Percentiles rank a stretch among this genome's conserved stretches.
Conservation (phyloP, 2,329 filamentous ascomycete genomes). For the Cladobotryum mycophilum region DNA sequence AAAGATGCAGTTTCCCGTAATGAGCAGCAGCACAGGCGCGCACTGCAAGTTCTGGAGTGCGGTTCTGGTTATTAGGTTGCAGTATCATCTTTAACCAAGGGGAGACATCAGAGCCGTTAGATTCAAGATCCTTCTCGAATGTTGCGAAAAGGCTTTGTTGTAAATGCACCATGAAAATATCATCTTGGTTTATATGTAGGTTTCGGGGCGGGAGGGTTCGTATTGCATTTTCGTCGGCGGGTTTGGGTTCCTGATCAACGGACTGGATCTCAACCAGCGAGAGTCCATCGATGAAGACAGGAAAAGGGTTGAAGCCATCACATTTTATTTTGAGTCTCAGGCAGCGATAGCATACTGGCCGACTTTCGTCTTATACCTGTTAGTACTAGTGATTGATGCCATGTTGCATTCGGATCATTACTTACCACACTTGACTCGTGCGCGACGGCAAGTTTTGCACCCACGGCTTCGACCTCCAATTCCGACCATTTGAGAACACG, state of each 20-base stretch:
- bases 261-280: not conserved
- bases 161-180: too few species aligned
- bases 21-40: conserved; percentile 4
- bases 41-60: not conserved
- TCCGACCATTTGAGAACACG: not conserved
- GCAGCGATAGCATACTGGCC: too few species aligned
- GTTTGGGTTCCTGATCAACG: not conserved
- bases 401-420: not conserved
- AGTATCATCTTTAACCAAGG: not conserved
- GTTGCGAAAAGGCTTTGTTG: too few species aligned
- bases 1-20: not conserved
- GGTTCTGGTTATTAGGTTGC: not conserved
- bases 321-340: too few species aligned
- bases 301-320: too few species aligned
- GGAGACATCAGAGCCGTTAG: not conserved
- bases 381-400: too few species aligned
- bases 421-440: conserved; percentile 4
- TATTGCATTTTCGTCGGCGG: too few species aligned
- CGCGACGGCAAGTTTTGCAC: conserved; percentile 4
- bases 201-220: too few species aligned
- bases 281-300: too few species aligned
- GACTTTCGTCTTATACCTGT: too few species aligned
- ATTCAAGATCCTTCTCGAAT: not conserved
- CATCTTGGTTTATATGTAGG: too few species aligned
- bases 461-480: conserved; percentile 1